phyloP scores from a whole-genome alignment of 2,329 filamentous ascomycete species.

The Samsoniella hepiali region DNA sequence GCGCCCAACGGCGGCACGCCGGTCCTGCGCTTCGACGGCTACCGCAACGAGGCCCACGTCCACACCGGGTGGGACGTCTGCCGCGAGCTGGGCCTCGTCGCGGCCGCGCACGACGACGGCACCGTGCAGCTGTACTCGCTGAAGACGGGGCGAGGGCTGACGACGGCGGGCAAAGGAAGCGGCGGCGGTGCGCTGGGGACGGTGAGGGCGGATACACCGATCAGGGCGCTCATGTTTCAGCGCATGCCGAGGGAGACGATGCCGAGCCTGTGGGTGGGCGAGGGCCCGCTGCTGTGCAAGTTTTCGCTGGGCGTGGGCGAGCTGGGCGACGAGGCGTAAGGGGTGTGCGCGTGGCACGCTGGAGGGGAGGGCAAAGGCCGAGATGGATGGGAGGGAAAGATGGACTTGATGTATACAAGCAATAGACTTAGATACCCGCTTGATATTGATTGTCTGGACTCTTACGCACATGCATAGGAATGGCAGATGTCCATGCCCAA shows the following conservation, averaged over 20 bases:
- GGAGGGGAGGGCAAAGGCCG: too few species aligned
- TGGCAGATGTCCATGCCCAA: too few species aligned
- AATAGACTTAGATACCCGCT: too few species aligned
- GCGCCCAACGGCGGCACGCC: conserved; percentile 29
- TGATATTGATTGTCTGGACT: too few species aligned
- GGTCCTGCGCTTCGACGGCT: conserved; percentile 47
- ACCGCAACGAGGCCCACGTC: conserved; percentile 47
- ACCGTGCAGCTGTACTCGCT: conserved; percentile 50
- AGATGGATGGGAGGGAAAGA: not conserved
- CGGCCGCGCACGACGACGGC: conserved; percentile 51
- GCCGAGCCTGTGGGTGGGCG: conserved; percentile 47
- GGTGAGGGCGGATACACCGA: conserved; percentile 29
- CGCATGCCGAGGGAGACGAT: conserved; percentile 41
- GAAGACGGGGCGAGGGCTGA: conserved; percentile 40
- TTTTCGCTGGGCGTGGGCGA: conserved; percentile 41
- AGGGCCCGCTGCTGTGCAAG: conserved; percentile 37
- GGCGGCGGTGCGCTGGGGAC: conserved; percentile 25
- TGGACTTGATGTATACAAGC: not conserved
- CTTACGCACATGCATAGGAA: too few species aligned
- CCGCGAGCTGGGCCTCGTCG: conserved; percentile 45
- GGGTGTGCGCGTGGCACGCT: too few species aligned
- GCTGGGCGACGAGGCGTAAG: conserved; percentile 35
- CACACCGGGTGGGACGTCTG: conserved; percentile 52
- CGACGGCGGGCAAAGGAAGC: not conserved
- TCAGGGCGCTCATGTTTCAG: conserved; percentile 46